Evolutionary conservation across 345 rosid genomes (phyloP).

Genomic region (Eucalyptus victrix): DNA sequence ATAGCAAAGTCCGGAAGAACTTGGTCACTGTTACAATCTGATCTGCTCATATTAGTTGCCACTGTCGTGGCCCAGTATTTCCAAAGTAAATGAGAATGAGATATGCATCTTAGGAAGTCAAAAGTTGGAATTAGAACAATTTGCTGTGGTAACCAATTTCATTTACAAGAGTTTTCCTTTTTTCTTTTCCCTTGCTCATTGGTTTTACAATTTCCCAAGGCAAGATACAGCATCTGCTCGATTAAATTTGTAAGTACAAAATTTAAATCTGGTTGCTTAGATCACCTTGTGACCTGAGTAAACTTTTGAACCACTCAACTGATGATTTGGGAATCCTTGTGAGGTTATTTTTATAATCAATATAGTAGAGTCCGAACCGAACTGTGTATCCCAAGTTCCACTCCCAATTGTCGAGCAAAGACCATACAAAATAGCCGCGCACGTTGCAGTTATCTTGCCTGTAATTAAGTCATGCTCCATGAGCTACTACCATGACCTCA

Average conservation of each 20-base stretch:
- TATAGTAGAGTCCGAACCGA: constrained; percentile 72
- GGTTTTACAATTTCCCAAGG: neutral
- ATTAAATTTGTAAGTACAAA: neutral
- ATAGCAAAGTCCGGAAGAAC: neutral
- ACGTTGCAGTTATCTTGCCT: constrained; percentile 57
- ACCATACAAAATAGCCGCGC: constrained; percentile 77
- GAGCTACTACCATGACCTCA: neutral
- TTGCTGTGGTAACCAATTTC: neutral
- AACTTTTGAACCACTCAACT: constrained; percentile 54
- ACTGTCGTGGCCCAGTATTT: neutral
- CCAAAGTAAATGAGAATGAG: neutral
- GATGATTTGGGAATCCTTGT: constrained; percentile 84
- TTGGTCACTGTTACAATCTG: neutral
- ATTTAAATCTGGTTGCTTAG: neutral
- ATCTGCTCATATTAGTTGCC: neutral
- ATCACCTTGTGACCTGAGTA: constrained; percentile 18
- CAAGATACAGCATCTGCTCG: neutral
- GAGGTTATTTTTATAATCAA: constrained; percentile 66
- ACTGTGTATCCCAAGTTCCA: constrained; percentile 94
- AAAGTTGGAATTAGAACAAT: neutral
- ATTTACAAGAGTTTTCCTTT: neutral
- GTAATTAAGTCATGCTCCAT: neutral
- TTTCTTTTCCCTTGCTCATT: neutral
- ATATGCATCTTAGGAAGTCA: neutral
- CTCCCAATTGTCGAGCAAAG: constrained; percentile 93